A percentile compares a stretch with the other conserved stretches of the same genome.
phyloP scores from a whole-genome alignment of 805 yeast genomes.

The Wickerhamomyces ciferrii region DNA sequence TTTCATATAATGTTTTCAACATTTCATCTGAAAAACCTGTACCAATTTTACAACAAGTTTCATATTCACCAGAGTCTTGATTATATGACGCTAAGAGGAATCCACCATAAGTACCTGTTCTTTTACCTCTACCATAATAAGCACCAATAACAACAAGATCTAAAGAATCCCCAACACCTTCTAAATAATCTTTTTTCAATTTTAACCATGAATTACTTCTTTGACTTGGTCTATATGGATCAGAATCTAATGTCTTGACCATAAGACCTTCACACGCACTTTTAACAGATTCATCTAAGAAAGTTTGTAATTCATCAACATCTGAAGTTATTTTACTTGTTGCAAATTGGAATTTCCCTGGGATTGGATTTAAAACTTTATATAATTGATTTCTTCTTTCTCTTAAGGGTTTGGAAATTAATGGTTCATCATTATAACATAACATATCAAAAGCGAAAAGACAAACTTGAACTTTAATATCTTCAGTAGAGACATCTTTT shows the following conservation, averaged over 20 bases:
- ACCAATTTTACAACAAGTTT: slow-evolving; percentile 94
- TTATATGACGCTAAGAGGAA: slow-evolving; percentile 88
- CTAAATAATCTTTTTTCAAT: slow-evolving; percentile 88
- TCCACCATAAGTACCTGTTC: slow-evolving; percentile 95
- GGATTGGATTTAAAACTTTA: slow-evolving; percentile 50
- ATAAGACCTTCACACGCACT: slow-evolving; percentile 93
- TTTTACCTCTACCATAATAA: slow-evolving; percentile 86
- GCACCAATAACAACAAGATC: slow-evolving; percentile 95
- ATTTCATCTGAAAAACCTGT: slow-evolving; percentile 93
- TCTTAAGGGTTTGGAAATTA: slow-evolving; percentile 59
- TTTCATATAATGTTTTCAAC: slow-evolving; percentile 52
- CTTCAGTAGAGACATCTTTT: slow-evolving; percentile 83
- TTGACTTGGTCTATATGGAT: slow-evolving; percentile 91
- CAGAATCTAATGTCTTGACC: slow-evolving; percentile 85
- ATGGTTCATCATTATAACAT: slow-evolving; percentile 65
- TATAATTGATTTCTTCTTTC: slow-evolving; percentile 64
- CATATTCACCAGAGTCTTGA: slow-evolving; percentile 86
- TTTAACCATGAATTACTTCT: slow-evolving; percentile 95
- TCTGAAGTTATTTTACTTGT: slow-evolving; percentile 65
- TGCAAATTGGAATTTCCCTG: slow-evolving; percentile 82
- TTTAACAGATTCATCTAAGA: slow-evolving; percentile 83
- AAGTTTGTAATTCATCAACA: slow-evolving; percentile 69
- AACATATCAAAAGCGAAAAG: slow-evolving; percentile 87
- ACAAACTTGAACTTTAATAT: slow-evolving; percentile 87
- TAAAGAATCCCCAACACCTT: slow-evolving; percentile 93